Evolutionary conservation across 2,329 filamentous ascomycete species (phyloP), one percentile per base, ranked within the genome.

Genomic region (Aspergillus pseudotamarii): DNA sequence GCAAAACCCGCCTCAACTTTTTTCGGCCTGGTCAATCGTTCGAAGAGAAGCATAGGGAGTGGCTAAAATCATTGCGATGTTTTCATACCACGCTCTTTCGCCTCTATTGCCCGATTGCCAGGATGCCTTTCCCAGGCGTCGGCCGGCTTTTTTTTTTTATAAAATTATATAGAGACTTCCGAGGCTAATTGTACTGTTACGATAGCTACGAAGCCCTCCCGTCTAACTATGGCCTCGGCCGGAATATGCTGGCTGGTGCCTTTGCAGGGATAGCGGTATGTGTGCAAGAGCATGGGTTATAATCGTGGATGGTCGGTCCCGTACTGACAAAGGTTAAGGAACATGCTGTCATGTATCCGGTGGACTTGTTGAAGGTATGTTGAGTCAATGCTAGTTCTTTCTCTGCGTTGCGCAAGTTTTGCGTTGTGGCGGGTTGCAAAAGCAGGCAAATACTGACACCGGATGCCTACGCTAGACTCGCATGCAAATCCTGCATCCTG

Each of bases 311-410:
- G 23, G 23, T 55, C 28, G 41, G 14, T 16, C 38, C 32, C 36
- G 34, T 61, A 32, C 67, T 71, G 65, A 71, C 64, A 58, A 69
- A 34, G 56, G 58, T 58, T 68, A 70, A 97, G 94, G 94, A 98
- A 83, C 94, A 98, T 80, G 96, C 94, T 64, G 94, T 97, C 73
- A 98, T 99, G 95, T 99, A 99, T 77, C 95, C 95, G 23, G 91
- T 99, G 76, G 95, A 99, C 82, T 88, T 96, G 71, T 91, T 99
- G 77, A 99, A 99, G 91, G 95, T 97, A 78, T 68, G 83, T 73
- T 32, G 43, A 32, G 16, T 12, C 5, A 19, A 11, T 14, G 30
- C n/a, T 36, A 6, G 12, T 28, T 36, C 14, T 51, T 51, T 14
- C 11, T 38, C 19, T 43, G 12, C n/a, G 46, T 43, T 46, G 55